Percentiles rank a stretch among this genome's conserved stretches.
Conservation (phyloP, 306 rosid genomes). For the Carpinus viminea region DNA sequence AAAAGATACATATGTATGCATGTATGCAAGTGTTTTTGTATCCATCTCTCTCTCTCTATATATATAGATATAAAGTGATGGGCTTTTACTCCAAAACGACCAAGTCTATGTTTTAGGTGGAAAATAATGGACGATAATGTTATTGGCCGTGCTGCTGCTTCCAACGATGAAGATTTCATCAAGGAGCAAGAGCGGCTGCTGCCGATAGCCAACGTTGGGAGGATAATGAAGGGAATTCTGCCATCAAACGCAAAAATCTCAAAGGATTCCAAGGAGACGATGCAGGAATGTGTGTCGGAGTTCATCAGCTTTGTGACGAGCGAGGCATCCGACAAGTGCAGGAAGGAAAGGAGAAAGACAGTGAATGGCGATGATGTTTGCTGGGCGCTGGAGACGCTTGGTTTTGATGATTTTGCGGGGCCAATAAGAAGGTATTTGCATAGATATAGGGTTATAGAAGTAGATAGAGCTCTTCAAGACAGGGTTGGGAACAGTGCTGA, state of each 20-base stretch:
- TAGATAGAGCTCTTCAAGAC: conserved; percentile 60
- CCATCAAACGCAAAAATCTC: conserved; percentile 88
- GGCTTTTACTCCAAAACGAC: not conserved
- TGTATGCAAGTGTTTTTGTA: not conserved
- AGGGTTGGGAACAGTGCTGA: conserved; percentile 16
- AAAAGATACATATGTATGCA: too few species aligned
- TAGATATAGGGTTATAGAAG: conserved; percentile 70
- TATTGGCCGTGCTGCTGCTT: not conserved
- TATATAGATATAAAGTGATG: not conserved
- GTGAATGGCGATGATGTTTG: conserved; percentile 91
- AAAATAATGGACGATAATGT: not conserved
- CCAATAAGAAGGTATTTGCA: conserved; percentile 77
- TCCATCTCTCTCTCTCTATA: not conserved
- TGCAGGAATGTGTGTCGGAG: conserved; percentile 96
- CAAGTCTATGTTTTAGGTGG: not conserved
- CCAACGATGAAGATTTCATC: conserved; percentile 37
- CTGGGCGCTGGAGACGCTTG: conserved; percentile 72
- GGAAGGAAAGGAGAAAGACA: conserved; percentile 91
- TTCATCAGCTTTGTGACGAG: conserved; percentile 91
- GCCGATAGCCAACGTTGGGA: conserved; percentile 91
- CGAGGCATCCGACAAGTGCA: conserved; percentile 93
- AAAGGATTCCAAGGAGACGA: conserved; percentile 87
- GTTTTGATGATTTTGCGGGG: conserved; percentile 84
- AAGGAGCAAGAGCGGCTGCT: conserved; percentile 91
- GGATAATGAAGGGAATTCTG: conserved; percentile 89